Evolutionary conservation across 352 stramenopile species (phyloP).

Genomic region (Detonula confervacea): DNA sequence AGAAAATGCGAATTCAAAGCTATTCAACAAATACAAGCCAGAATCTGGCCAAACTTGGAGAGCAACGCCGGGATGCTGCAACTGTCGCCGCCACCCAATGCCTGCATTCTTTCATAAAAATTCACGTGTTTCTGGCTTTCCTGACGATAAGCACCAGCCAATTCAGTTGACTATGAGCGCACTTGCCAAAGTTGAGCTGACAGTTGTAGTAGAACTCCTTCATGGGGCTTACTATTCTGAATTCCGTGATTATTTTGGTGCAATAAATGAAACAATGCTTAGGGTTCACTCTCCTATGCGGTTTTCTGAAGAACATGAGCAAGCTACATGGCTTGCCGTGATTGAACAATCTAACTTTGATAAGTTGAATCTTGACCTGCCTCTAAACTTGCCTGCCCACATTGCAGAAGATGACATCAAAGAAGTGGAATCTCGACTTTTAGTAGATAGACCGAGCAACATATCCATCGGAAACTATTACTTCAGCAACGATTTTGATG

Average conservation of each 20-base stretch:
- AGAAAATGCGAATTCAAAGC: conserved; percentile 1
- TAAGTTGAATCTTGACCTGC: conserved; percentile 86
- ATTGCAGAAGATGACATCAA: conserved; percentile 43
- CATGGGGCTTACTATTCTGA: conserved; percentile 92
- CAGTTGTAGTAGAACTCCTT: conserved; percentile 91
- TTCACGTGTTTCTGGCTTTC: conserved; percentile 85
- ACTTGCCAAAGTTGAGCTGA: conserved; percentile 88
- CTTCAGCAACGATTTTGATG: conserved; percentile 6
- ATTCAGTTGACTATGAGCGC: conserved; percentile 91
- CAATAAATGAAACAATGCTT: conserved; percentile 89
- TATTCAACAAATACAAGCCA: conserved; percentile 48
- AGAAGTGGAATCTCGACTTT: conserved; percentile 86
- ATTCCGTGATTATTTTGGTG: conserved; percentile 87
- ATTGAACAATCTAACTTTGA: conserved; percentile 87
- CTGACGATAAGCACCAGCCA: conserved; percentile 94
- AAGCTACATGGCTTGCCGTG: conserved; percentile 84
- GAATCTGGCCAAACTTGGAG: conserved; percentile 55
- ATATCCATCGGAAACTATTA: conserved; percentile 89
- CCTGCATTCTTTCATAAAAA: conserved; percentile 90
- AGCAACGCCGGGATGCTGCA: conserved; percentile 86
- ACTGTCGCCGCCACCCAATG: conserved; percentile 89
- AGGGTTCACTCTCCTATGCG: conserved; percentile 90
- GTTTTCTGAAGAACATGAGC: conserved; percentile 43
- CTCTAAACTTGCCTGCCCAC: conserved; percentile 92
- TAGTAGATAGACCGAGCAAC: conserved; percentile 92